phyloP scores from a whole-genome alignment of 306 rosid species.

The Albizia julibrissin region DNA sequence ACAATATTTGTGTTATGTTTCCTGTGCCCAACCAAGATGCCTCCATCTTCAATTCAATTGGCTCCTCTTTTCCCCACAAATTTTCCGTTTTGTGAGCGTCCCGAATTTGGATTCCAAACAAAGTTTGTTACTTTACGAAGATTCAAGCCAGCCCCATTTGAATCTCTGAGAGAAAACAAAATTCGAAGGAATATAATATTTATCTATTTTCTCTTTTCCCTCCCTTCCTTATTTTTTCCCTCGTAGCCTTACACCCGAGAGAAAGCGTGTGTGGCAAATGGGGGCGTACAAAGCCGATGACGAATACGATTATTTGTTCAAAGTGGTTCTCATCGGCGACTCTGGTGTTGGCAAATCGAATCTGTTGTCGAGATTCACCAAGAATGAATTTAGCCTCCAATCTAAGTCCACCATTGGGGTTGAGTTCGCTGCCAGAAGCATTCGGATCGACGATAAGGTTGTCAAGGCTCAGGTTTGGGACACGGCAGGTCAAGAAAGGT shows the following conservation, averaged over 20 bases:
- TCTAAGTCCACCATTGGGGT: slow-evolving; percentile 90
- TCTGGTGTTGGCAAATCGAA: slow-evolving; percentile 59
- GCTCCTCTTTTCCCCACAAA: slow-evolving; percentile 15
- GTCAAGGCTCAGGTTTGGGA: slow-evolving; percentile 97
- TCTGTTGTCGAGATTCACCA: slow-evolving; percentile 68
- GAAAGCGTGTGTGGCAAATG: slow-evolving; percentile 41
- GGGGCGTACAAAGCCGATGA: slow-evolving; percentile 84
- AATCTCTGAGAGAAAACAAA: neutral
- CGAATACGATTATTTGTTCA: slow-evolving; percentile 85
- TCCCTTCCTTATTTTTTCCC: neutral
- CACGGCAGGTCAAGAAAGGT: slow-evolving; percentile 94
- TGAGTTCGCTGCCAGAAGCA: slow-evolving; percentile 89
- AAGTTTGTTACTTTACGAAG: neutral
- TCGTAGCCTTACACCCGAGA: slow-evolving; percentile 19
- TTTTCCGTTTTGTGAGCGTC: slow-evolving; percentile 25
- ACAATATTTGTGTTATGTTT: neutral
- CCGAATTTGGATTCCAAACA: slow-evolving; percentile 30
- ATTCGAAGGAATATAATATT: neutral
- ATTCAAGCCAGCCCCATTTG: slow-evolving; percentile 28
- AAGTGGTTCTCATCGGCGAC: slow-evolving; percentile 83
- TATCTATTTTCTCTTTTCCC: neutral
- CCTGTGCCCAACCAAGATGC: slow-evolving; percentile 3
- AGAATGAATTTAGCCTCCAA: slow-evolving; percentile 80
- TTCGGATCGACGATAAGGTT: slow-evolving; percentile 76
- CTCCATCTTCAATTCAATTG: neutral